Conservation (phyloP, 768 basidiomycete species). For the Chlorophyllum brunneum region DNA sequence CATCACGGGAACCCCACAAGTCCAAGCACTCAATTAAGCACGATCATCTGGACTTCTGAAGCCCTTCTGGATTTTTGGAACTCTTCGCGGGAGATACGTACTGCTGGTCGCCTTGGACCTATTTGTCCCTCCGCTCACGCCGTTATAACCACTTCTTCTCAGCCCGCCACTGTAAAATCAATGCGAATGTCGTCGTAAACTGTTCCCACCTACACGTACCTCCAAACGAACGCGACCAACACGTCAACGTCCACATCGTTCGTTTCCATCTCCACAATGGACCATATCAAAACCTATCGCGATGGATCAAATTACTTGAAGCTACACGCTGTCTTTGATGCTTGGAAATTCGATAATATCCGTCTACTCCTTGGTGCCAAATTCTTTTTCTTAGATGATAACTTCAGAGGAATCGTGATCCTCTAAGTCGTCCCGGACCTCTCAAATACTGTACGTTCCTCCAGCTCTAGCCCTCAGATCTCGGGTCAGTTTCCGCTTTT, state of each 20-base stretch:
- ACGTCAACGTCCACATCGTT: background rate
- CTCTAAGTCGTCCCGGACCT: too few relatives aligned
- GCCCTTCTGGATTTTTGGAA: background rate
- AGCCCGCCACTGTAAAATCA: background rate
- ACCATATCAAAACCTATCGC: constrained; percentile 60
- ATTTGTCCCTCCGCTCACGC: constrained; percentile 3
- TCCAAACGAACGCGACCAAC: background rate
- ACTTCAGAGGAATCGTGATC: constrained; percentile 42
- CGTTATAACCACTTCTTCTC: background rate
- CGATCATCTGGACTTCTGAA: constrained; percentile 2
- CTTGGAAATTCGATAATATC: constrained; percentile 39
- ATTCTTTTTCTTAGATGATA: constrained; percentile 46
- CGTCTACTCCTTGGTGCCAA: constrained; percentile 44
- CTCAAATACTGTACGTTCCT: too few relatives aligned
- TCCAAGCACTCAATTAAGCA: background rate
- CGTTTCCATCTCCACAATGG: constrained; percentile 26
- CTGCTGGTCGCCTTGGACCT: constrained; percentile 1
- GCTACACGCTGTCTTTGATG: constrained; percentile 47
- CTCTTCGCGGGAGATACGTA: constrained; percentile 2
- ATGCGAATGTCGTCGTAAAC: background rate
- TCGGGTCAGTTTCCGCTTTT: too few relatives aligned
- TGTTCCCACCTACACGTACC: background rate
- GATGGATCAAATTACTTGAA: constrained; percentile 44
- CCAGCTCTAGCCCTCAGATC: too few relatives aligned
- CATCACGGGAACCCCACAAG: background rate